Percentiles rank a stretch among this genome's conserved stretches.
Evolutionary conservation across 2,329 filamentous ascomycete genomes (phyloP).

Genomic region (Pezizomycotina sp.): DNA sequence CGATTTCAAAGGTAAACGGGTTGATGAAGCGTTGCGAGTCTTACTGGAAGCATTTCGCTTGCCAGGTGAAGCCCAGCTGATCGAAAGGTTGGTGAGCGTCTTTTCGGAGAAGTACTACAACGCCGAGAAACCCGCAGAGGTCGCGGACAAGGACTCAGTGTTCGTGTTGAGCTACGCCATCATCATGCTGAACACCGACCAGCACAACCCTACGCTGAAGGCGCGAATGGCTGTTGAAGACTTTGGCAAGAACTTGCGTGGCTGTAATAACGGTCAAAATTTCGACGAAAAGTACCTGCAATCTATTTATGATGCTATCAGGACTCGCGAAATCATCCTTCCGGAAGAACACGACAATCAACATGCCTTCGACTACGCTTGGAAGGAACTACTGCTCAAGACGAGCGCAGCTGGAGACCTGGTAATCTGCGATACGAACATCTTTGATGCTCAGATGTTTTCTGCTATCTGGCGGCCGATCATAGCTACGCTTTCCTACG

Average conservation of each 20-base stretch:
- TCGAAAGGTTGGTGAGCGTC: constrained; percentile 74
- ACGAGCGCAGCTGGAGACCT: constrained; percentile 59
- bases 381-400: constrained; percentile 85
- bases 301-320: constrained; percentile 80
- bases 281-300: constrained; percentile 72
- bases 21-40: constrained; percentile 75
- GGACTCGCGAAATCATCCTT: constrained; percentile 82
- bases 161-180: constrained; percentile 90
- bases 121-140: constrained; percentile 49
- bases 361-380: constrained; percentile 39
- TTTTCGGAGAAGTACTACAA: constrained; percentile 72
- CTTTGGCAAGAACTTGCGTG: constrained; percentile 77
- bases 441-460: constrained; percentile 97
- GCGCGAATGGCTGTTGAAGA: constrained; percentile 68
- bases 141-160: constrained; percentile 72
- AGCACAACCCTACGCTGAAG: constrained; percentile 84
- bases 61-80: constrained; percentile 80
- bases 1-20: constrained; percentile 68
- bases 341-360: constrained; percentile 51
- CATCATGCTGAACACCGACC: constrained; percentile 93
- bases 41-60: constrained; percentile 86
- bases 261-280: constrained; percentile 70
- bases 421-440: constrained; percentile 61
- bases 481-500: constrained; percentile 84
- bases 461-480: constrained; percentile 89